Evolutionary conservation across 2,329 filamentous ascomycete genomes (phyloP), one percentile per base, ranked within the genome.

Genomic region (Colletotrichum horii): DNA sequence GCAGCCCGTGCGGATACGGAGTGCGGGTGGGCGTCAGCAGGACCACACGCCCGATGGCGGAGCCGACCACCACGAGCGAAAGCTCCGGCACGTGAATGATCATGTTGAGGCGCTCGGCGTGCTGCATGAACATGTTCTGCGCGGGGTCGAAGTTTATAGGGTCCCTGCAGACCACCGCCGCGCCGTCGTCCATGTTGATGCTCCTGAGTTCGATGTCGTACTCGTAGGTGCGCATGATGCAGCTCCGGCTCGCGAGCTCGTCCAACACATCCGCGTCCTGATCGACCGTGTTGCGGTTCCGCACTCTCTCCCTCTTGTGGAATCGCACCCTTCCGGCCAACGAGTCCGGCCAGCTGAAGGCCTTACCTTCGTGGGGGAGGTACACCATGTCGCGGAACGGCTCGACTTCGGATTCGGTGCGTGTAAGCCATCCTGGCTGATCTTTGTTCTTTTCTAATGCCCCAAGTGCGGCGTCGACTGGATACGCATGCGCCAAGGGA

Each of bases 21-120:
- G 66, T 66, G 80, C 81, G 82, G 65, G 81, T 86, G n/a, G 87
- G 84, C 1, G 93, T 94, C 30, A 95, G 82, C 2, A 96, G 84
- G 2, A 90, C 88, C 1, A 92, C 93, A 11, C 91, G 88, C 1
- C 94, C 94, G 64, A 89, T 89, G n/a, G 92, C 89, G 14, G 92
- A 93, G 1, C 89, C 94, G 2, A 93, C 85, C 4, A 95, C 86
- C 11, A 96, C 89, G 16, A 96, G 85, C n/a, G 89, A 93, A 2
- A 97, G 86, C 78, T 94, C 92, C 0, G 93, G 93, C 2, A 96
- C 91, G 66, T 92, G 88, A 0, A 89, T 84, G 48, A 91, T 83
- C 87, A 94, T 91, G 83, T 89, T 93, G 26, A 95, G 77, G 60
- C 77, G 80, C 83, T 77, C 80, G 79, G 6, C 80, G 77, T 7